Percentiles rank a stretch among this genome's conserved stretches.
phyloP scores from a whole-genome alignment of 495 filamentous ascomycete species.

The Talaromyces liani region DNA sequence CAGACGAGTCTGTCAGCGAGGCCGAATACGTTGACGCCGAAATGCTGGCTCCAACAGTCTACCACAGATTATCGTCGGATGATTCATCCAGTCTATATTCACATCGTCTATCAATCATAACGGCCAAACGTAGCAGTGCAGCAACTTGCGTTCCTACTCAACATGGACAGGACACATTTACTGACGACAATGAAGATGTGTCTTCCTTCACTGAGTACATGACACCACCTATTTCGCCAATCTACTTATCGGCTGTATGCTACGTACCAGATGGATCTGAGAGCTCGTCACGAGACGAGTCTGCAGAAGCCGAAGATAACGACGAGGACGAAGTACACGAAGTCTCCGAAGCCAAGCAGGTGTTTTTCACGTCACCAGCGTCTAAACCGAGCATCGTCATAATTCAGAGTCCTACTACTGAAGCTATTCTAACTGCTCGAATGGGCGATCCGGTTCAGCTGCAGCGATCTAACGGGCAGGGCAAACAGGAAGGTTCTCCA shows the following conservation, averaged over 20 bases:
- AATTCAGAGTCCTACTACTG: neutral
- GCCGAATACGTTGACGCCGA: neutral
- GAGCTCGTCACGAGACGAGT: neutral
- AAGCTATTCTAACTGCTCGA: constrained; percentile 1
- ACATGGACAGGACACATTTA: neutral
- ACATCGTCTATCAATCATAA: constrained; percentile 28
- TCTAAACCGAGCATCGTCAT: constrained; percentile 1
- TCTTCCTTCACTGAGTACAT: constrained; percentile 27
- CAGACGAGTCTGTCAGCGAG: neutral
- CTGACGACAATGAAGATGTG: constrained; percentile 32
- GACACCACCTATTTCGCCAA: constrained; percentile 24
- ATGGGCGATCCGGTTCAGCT: neutral
- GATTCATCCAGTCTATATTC: neutral
- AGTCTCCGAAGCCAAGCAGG: constrained; percentile 6
- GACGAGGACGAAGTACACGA: constrained; percentile 2
- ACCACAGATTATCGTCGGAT: neutral
- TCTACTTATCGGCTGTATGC: constrained; percentile 27
- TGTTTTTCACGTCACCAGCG: neutral
- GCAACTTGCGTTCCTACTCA: constrained; percentile 16
- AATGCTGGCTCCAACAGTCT: neutral
- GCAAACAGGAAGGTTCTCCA: neutral
- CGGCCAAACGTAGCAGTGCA: constrained; percentile 33
- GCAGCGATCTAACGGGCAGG: neutral
- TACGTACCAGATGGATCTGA: constrained; percentile 18
- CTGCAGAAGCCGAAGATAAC: neutral